Conservation (phyloP, 2,329 filamentous ascomycete genomes). For the Zymoseptoria brevis region DNA sequence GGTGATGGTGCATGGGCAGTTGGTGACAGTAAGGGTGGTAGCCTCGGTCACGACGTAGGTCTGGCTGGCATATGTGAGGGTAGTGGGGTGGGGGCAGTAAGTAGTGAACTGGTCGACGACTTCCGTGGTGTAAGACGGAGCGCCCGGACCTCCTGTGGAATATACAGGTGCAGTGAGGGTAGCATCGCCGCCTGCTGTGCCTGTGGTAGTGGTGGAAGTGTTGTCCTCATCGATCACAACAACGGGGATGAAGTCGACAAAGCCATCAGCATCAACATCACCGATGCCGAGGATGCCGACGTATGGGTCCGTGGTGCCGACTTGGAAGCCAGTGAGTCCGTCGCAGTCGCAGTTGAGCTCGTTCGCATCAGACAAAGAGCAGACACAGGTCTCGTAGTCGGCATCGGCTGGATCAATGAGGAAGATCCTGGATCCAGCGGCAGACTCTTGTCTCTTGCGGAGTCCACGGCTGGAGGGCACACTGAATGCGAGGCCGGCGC, state of each 20-base stretch:
- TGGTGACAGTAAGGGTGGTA: constrained; percentile 17
- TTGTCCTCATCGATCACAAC: not conserved
- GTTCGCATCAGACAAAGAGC: not conserved
- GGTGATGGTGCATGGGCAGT: constrained; percentile 20
- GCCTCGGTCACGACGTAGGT: constrained; percentile 22
- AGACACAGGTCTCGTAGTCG: not conserved
- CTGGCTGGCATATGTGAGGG: constrained; percentile 32
- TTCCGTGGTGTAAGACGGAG: constrained; percentile 14
- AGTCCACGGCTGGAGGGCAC: not conserved
- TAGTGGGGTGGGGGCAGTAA: constrained; percentile 22
- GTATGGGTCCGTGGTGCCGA: not conserved
- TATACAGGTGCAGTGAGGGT: not conserved
- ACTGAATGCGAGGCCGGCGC: not conserved
- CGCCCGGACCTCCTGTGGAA: not conserved
- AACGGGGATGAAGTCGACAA: not conserved
- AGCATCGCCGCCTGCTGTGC: too few relatives aligned
- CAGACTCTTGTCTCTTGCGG: not conserved
- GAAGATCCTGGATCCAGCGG: not conserved
- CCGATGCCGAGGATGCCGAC: not conserved
- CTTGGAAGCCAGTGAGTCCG: not conserved
- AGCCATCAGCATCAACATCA: not conserved
- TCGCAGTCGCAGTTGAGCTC: not conserved
- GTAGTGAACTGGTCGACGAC: constrained; percentile 17
- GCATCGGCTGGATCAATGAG: not conserved
- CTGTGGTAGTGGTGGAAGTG: not conserved